These are phyloP conservation scores for Priceomyces haplophilus DNA, from an alignment of 805 yeast species.

Conservation along the genomic window DNA sequence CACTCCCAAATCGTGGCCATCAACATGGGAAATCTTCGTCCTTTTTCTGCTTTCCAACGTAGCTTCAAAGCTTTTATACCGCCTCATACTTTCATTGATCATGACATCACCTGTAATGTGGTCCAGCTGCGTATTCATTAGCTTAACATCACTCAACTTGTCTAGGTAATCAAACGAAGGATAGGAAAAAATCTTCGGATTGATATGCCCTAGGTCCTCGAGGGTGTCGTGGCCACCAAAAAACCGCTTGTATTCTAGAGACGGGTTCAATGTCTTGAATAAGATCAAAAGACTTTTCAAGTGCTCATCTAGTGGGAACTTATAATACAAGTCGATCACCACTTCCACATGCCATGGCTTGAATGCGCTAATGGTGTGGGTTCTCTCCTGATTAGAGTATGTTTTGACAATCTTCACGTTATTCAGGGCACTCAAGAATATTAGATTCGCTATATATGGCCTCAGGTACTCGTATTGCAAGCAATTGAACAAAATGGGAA, in stretches of 20 bases:
- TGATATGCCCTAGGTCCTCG: conserved; percentile 18
- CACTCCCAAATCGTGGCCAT: conserved; percentile 10
- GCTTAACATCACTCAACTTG: conserved; percentile 7
- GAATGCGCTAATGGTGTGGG: conserved; percentile 9
- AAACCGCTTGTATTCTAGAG: conserved; percentile 13
- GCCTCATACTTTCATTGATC: conserved; percentile 10
- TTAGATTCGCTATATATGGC: conserved; percentile 18
- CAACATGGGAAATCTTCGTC: conserved; percentile 4
- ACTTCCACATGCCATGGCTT: conserved; percentile 31
- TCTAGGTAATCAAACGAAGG: conserved; percentile 18
- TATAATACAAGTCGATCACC: conserved; percentile 23
- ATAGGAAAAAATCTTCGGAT: conserved; percentile 22
- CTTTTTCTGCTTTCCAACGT: conserved; percentile 13
- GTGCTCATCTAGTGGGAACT: conserved; percentile 31
- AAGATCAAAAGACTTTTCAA: conserved; percentile 21
- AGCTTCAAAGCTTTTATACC: conserved; percentile 14
- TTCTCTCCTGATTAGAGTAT: conserved; percentile 8
- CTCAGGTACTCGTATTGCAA: conserved; percentile 25
- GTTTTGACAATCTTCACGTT: conserved; percentile 10
- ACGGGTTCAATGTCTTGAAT: conserved; percentile 20
- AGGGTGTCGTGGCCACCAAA: conserved; percentile 5
- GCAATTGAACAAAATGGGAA: conserved; percentile 18
- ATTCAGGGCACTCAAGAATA: conserved; percentile 17
- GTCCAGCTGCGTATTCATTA: not conserved
- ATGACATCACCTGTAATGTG: not conserved